These are phyloP conservation scores for Tephrocybe rancida DNA, from an alignment of 768 basidiomycete species.

Conservation along the genomic window DNA sequence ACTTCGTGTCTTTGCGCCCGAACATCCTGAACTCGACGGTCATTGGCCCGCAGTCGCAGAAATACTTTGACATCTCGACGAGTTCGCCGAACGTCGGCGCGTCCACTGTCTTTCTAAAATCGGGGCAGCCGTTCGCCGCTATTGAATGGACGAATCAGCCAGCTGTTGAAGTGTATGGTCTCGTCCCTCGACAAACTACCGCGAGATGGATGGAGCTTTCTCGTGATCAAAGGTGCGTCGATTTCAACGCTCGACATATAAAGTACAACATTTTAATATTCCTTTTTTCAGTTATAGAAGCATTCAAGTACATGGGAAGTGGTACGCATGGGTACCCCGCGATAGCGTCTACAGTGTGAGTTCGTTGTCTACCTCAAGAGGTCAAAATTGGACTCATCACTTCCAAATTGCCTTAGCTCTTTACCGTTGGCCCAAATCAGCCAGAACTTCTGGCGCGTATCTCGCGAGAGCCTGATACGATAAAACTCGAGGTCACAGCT, in stretches of 20 bases:
- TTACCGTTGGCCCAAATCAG: conserved; percentile 27
- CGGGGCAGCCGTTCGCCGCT: conserved; percentile 36
- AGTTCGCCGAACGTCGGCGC: conserved; percentile 23
- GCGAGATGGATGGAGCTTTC: conserved; percentile 46
- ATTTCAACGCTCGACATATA: not conserved
- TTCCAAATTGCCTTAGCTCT: conserved; percentile 30
- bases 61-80: conserved; percentile 42
- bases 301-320: conserved; percentile 36
- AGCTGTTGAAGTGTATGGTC: conserved; percentile 38
- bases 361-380: not conserved
- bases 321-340: conserved; percentile 40
- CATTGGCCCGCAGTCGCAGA: conserved; percentile 41
- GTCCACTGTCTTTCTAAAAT: conserved; percentile 24
- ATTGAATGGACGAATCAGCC: conserved; percentile 48
- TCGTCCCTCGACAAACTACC: conserved; percentile 33
- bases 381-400: not conserved
- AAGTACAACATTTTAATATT: not conserved
- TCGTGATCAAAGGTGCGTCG: conserved; percentile 38
- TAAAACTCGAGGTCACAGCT: conserved; percentile 47
- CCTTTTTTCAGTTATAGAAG: conserved; percentile 28
- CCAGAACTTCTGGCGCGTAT: conserved; percentile 40
- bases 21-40: conserved; percentile 46
- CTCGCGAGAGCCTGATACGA: conserved; percentile 27
- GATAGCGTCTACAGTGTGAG: conserved; percentile 38
- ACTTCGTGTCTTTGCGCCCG: conserved; percentile 41